Percentiles rank a stretch among this genome's conserved stretches.
Conservation (phyloP, 2,329 filamentous ascomycete genomes). For the Fusarium sp. region DNA sequence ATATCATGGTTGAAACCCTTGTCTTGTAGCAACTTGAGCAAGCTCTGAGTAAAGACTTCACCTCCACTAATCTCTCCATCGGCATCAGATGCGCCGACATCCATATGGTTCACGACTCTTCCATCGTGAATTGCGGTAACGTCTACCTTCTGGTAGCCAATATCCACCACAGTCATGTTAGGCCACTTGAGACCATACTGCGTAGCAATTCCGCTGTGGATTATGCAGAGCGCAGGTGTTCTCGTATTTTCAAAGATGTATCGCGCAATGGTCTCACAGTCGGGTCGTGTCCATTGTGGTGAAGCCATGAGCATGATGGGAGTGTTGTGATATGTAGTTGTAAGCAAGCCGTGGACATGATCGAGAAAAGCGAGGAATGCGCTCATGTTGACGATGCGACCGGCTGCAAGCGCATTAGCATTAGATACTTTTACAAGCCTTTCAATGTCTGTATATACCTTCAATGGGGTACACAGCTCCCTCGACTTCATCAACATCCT, state of each 20-base stretch:
- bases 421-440: background rate
- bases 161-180: constrained; percentile 88
- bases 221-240: constrained; percentile 88
- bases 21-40: constrained; percentile 73
- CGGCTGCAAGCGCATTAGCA: constrained; percentile 62
- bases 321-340: constrained; percentile 94
- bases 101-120: constrained; percentile 75
- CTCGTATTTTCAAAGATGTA: constrained; percentile 99
- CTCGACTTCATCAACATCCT: constrained; percentile 88
- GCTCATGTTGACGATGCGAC: constrained; percentile 88
- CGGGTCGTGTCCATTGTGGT: constrained; percentile 88
- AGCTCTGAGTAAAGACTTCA: constrained; percentile 82
- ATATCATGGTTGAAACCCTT: constrained; percentile 73
- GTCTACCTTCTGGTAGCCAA: constrained; percentile 92
- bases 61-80: constrained; percentile 76
- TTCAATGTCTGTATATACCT: constrained; percentile 55
- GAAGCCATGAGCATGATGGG: constrained; percentile 92
- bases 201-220: constrained; percentile 89
- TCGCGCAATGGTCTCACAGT: constrained; percentile 88
- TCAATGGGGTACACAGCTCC: constrained; percentile 90
- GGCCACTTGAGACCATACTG: constrained; percentile 83
- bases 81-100: constrained; percentile 68
- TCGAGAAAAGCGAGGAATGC: constrained; percentile 94
- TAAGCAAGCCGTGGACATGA: constrained; percentile 89
- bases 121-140: constrained; percentile 91